Evolutionary conservation across 495 filamentous ascomycete genomes (phyloP), one percentile per base, ranked within the genome.

Genomic region (Tuber microsphaerosporum): DNA sequence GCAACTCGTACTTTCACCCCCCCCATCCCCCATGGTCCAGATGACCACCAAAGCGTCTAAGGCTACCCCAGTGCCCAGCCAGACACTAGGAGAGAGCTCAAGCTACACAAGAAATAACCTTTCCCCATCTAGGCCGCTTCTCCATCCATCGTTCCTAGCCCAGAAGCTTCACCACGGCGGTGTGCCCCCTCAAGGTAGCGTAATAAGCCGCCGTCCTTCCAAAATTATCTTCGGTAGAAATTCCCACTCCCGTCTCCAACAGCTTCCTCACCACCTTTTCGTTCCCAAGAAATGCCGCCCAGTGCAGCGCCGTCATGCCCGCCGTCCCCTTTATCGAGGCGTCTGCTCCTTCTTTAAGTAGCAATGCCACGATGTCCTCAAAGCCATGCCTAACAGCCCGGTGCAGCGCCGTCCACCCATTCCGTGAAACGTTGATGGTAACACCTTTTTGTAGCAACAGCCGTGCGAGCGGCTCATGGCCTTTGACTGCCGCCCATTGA

Each of bases 211-310:
- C 75, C 44, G 65, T 70, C 70, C 61, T 71, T 10, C 75, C 68
- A 34, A 42, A 76, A 26, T 26, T 74, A 70, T 75, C 75, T 10
- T 61, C 56, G 41, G 74, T 73, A 56, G 69, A 75, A 26, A 39
- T 43, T 68, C 74, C 75, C 10, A 45, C 75, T 22, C 75, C 75
- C 26, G 68, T 45, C n/a, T 75, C 75, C n/a, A 77, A 56, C 31
- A 75, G 69, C 46, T 68, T 41, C 45, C 46, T 31, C 10, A 48
- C 48, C 70, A 77, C 51, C 41, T 42, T 41, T 39, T 19, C 68
- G 17, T 74, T 48, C 20, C 75, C 73, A 69, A 71, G 73, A 69
- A 46, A 71, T 22, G 75, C 68, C 22, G 75, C 73, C 34, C 34
- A 45, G n/a, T 69, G 69, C 42, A 77, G 48, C 2, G 75, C 69